Base-by-base conservation (phyloP, 2,329 filamentous ascomycete species). In the Fusarium secorum region DNA sequence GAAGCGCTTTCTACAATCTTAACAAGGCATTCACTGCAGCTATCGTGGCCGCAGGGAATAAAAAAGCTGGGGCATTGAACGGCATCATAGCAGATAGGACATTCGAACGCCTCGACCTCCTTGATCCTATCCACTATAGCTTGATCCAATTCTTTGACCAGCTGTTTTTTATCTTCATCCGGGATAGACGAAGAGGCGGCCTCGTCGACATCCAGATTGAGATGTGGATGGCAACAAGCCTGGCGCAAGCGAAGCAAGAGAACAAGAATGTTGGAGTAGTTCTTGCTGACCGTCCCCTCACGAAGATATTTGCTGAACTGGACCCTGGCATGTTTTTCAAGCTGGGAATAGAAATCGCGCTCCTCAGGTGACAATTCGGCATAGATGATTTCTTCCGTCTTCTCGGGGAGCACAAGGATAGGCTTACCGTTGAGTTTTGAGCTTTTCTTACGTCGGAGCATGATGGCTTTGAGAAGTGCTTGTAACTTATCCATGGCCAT, bases 231-330 rank as follows among this genome's bases (percentile, higher is more conserved):
- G 71, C 82, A 81, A 74, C 84, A 87, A 72, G 93, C 89, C 80
- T 97, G 94, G 11, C 95, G 90, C 73, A 97, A 87, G 26, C 95
- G 90, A 13, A 97, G 87, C 11, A 97, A 85, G 22, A 97, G 84
- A 13, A 97, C 91, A 26, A 98, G 84, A 45, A 97, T 90, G 71
- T 91, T 91, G 11, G 91, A 91, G 77, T 97, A 97, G 63, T 78
- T 85, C 84, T 79, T 85, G 85, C 85, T 90, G 81, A 96, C 84
- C 2, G 89, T 91, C 7, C 89, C 89, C 22, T 86, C 85, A 30
- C 88, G 87, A 22, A 97, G 83, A 73, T 94, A 96, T 73, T 88
- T 92, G 83, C 93, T 95, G 84, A 97, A 93, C 48, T 88, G 85
- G 5, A 93, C 81, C 69, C 90, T 88, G 0, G 92, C 89, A 64